Conservation (phyloP, 2,329 filamentous ascomycete genomes). For the Botryotinia globosa region DNA sequence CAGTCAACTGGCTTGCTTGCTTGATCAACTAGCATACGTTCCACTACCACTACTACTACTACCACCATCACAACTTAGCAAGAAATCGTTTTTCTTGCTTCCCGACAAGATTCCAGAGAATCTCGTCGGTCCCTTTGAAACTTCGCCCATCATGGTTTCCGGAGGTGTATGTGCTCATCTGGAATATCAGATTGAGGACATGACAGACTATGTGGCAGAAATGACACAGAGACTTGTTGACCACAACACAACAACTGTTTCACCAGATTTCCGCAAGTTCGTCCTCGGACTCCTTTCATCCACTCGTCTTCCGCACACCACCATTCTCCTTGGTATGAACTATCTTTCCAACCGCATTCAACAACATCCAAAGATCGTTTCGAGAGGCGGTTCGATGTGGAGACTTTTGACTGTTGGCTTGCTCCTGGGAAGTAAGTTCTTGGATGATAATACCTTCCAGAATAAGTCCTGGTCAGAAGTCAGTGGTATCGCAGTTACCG, state of each 20-base stretch:
- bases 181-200: constrained; percentile 75
- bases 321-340: constrained; percentile 67
- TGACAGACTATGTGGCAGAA: constrained; percentile 74
- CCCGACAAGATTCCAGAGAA: constrained; percentile 36
- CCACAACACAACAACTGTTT: constrained; percentile 56
- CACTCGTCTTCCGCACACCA: constrained; percentile 68
- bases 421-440: constrained; percentile 71
- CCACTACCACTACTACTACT: background rate
- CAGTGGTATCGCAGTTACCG: constrained; percentile 65
- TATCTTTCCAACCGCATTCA: constrained; percentile 64
- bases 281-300: constrained; percentile 70
- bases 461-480: constrained; percentile 77
- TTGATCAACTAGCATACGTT: background rate
- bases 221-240: constrained; percentile 67
- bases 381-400: constrained; percentile 59
- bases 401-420: constrained; percentile 67
- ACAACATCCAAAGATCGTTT: constrained; percentile 47
- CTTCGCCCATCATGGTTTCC: constrained; percentile 36
- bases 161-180: constrained; percentile 71
- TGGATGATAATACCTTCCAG: constrained; percentile 77
- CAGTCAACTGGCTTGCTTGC: constrained; percentile 14
- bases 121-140: constrained; percentile 33
- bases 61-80: constrained; percentile 20
- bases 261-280: constrained; percentile 69
- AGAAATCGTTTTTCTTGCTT: constrained; percentile 35